Conservation (phyloP, 2,329 filamentous ascomycete species). For the Iodosphaeria phyllophila region DNA sequence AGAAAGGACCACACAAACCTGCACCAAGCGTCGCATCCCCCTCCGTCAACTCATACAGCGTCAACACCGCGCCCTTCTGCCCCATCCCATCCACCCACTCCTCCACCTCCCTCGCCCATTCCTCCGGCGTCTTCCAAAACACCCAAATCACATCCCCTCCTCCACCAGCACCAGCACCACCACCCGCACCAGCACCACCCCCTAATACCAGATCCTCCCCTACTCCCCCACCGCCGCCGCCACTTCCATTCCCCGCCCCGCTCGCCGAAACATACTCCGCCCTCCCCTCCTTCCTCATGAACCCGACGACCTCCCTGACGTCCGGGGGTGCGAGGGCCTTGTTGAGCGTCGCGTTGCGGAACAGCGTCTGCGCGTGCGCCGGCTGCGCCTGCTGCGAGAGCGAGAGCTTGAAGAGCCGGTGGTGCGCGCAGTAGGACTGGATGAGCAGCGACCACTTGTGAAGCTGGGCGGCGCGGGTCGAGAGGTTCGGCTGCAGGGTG, state of each 20-base stretch:
- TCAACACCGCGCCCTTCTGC: slow-evolving; percentile 77
- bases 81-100: slow-evolving; percentile 75
- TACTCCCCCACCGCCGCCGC: too few species aligned
- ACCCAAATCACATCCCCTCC: slow-evolving; percentile 47
- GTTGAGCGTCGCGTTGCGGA: slow-evolving; percentile 35
- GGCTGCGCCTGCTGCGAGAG: slow-evolving; percentile 27
- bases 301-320: slow-evolving; percentile 37
- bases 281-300: slow-evolving; percentile 37
- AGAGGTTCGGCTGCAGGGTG: slow-evolving; percentile 58
- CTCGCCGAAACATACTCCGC: slow-evolving; percentile 41
- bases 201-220: too few species aligned
- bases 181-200: too few species aligned
- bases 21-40: slow-evolving; percentile 61
- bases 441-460: slow-evolving; percentile 76
- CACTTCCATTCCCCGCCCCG: slow-evolving; percentile 7
- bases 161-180: slow-evolving; percentile 15
- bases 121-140: slow-evolving; percentile 73
- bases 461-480: slow-evolving; percentile 57
- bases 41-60: slow-evolving; percentile 77
- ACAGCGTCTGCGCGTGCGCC: slow-evolving; percentile 22
- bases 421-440: slow-evolving; percentile 63
- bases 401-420: slow-evolving; percentile 59
- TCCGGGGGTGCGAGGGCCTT: slow-evolving; percentile 30
- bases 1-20: slow-evolving; percentile 24
- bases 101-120: slow-evolving; percentile 70